These are phyloP conservation scores for Fusarium armeniacum DNA, from an alignment of 2,329 filamentous ascomycete genomes.

Conservation along the genomic window DNA sequence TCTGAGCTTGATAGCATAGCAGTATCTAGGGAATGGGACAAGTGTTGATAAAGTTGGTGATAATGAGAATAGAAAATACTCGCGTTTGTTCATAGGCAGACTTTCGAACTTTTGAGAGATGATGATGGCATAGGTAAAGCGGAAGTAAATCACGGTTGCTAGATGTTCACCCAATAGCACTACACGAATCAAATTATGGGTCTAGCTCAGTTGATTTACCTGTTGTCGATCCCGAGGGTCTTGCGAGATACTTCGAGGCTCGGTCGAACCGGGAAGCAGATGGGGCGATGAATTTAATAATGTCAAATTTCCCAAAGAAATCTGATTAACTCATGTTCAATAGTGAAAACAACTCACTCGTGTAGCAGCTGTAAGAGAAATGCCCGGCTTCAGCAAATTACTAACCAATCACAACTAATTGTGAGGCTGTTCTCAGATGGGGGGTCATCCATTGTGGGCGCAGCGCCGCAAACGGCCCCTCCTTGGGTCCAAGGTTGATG, in stretches of 20 bases:
- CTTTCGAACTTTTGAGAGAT: not conserved
- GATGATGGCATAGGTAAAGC: not conserved
- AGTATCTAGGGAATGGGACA: no score
- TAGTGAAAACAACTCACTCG: slow-evolving; percentile 4
- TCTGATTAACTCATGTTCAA: not conserved
- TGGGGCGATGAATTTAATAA: not conserved
- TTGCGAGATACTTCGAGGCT: not conserved
- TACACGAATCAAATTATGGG: slow-evolving; percentile 44
- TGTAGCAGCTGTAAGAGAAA: slow-evolving; percentile 2
- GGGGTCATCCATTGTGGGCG: slow-evolving; percentile 27
- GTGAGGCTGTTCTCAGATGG: slow-evolving; percentile 27
- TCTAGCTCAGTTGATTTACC: slow-evolving; percentile 28
- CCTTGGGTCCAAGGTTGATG: slow-evolving; percentile 17
- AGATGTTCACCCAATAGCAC: slow-evolving; percentile 36
- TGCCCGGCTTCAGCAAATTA: not conserved
- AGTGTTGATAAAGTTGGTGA: not conserved
- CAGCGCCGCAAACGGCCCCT: slow-evolving; percentile 44
- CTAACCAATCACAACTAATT: slow-evolving; percentile 26
- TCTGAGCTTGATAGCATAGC: not conserved
- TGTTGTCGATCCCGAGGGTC: slow-evolving; percentile 24
- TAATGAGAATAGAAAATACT: not conserved
- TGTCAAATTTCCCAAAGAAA: not conserved
- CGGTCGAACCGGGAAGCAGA: slow-evolving; percentile 1
- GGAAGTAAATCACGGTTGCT: not conserved
- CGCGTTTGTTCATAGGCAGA: not conserved